These are phyloP conservation scores for Rhamnella rubrinervis DNA, from an alignment of 331 rosid species.

Conservation along the genomic window DNA sequence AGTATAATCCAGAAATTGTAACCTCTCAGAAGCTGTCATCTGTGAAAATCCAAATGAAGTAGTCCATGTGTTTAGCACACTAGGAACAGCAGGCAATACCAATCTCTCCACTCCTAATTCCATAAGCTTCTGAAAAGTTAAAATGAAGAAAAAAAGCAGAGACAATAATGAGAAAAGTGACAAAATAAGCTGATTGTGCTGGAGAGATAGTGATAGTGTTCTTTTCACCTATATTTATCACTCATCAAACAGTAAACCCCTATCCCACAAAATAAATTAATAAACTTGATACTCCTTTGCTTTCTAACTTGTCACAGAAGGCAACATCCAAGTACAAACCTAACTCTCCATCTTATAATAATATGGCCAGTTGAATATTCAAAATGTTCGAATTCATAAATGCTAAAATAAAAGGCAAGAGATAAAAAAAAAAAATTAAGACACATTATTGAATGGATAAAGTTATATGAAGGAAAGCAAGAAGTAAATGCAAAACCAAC, in stretches of 20 bases:
- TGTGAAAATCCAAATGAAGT: conserved; percentile 62
- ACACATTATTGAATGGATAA: too few relatives aligned
- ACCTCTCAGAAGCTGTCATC: conserved; percentile 63
- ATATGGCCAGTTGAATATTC: neutral
- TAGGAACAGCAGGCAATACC: conserved; percentile 82
- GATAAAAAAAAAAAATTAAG: too few relatives aligned
- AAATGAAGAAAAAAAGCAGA: conserved; percentile 16
- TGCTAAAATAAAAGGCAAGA: too few relatives aligned
- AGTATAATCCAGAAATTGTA: conserved; percentile 56
- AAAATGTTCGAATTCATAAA: too few relatives aligned
- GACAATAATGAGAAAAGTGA: conserved; percentile 9
- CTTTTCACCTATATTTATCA: too few relatives aligned
- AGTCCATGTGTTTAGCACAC: conserved; percentile 77
- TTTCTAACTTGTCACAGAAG: too few relatives aligned
- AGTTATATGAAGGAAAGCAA: too few relatives aligned
- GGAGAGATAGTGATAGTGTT: too few relatives aligned
- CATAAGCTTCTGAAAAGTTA: conserved; percentile 53
- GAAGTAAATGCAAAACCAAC: too few relatives aligned
- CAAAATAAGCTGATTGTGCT: neutral
- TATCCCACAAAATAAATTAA: too few relatives aligned
- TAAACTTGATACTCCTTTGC: too few relatives aligned
- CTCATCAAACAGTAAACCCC: too few relatives aligned
- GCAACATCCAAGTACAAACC: neutral
- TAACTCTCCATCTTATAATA: neutral
- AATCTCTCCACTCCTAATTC: conserved; percentile 77